Evolutionary conservation across 106 monocot species (phyloP), one percentile per base, ranked within the genome.

Genomic region (Triglochin maritima): DNA sequence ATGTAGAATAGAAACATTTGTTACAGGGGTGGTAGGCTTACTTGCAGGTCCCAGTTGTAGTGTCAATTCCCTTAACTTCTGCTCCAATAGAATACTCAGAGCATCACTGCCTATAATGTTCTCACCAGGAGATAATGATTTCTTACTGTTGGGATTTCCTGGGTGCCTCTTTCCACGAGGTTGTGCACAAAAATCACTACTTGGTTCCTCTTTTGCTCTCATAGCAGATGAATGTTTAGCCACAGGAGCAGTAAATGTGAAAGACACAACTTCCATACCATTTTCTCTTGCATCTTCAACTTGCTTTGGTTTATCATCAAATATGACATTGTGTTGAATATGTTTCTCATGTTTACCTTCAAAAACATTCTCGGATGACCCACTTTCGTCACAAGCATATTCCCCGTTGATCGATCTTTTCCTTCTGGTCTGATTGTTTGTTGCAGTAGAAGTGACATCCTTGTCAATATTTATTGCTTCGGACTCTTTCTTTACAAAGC

Each of bases 11-110:
- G 73, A 78, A 69, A 72, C 50, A 65, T 14, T 78, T 50, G 7
- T 71, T 29, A 50, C 47, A 65, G 41, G 14, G 7, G 44, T 45
- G 14, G 53, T 68, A 63, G 11, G 86, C 75, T 16, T 78, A 62
- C 14, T 69, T 29, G 29, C 29, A 29, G 29, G 29, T 29, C 29
- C 76, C 50, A 71, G 17, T 62, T 69, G 80, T 9, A 71, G 71
- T 56, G 81, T 84, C 62, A 91, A 66, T 77, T 98, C 96, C 70
- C 71, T 86, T 69, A 98, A 64, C 67, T 91, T 91, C 69, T 81
- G 87, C 54, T 98, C 96, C 64, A 98, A 82, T 52, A 88, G 85
- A 60, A 82, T 5, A 60, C 86, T 81, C 71, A 91, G 72, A 71
- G 78, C 76, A 91, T 91, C 86, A 63, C 91, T 84, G 76, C 63